Evolutionary conservation across 768 basidiomycete genomes (phyloP), one percentile per base, ranked within the genome.

Genomic region (Suillus variegatus): DNA sequence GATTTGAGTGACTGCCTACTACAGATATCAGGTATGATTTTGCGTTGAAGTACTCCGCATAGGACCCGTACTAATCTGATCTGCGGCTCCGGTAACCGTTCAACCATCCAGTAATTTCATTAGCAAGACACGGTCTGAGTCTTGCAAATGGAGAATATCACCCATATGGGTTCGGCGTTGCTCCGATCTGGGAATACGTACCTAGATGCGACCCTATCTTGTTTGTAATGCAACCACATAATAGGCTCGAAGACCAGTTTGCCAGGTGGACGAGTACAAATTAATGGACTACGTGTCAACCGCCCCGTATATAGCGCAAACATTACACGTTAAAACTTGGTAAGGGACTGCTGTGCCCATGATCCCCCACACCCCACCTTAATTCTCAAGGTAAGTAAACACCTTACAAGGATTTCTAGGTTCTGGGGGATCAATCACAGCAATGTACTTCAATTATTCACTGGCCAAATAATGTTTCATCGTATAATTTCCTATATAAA

Each of bases 31-130:
- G 81, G 88, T 85, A 71, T 74, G 76, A 57, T 22, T 4, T n/a
- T 57, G 6, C 41, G 14, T 47, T 49, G 46, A n/a, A 28, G 67
- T 44, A 65, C 43, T 60, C 49, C 8, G 14, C 49, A 51, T 51
- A 25, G 49, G 49, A 51, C 28, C 62, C 64, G 60, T 65, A 16
- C 41, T 44, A 32, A 64, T 62, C 20, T 67, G 61, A 60, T 70
- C 25, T 16, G 32, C 18, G 28, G 28, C 52, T 32, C 28, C 9
- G 9, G 18, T 54, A 10, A 8, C 10, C 28, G 18, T 20, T 32
- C 73, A 95, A 4, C 10, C 28, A 32, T 20, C 28, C 73, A 95
- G 91, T 93, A 92, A 77, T 95, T 97, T 41, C 91, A 89, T 86
- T 85, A 90, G 82, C 84, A 88, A 73, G 73, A 75, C 78, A 76